phyloP scores from a whole-genome alignment of 1,284 basidiomycete genomes.

The Takashimella tepidaria region DNA sequence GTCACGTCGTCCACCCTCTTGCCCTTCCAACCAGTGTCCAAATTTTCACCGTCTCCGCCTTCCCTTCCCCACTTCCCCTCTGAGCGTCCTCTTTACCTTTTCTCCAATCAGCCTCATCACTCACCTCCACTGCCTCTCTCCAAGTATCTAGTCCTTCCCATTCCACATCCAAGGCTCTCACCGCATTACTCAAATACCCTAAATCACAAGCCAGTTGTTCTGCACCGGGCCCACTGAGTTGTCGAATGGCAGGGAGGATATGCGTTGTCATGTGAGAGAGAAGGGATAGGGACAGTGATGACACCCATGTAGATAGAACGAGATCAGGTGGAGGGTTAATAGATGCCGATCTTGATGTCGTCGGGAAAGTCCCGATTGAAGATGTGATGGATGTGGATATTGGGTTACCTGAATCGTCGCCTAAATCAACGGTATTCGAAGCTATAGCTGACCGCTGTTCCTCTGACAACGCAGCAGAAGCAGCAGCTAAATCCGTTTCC shows the following conservation, averaged over 20 bases:
- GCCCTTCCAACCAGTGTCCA: neutral
- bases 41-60: too few species aligned
- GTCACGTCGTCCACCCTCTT: neutral
- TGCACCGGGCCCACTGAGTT: constrained; percentile 61
- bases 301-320: constrained; percentile 82
- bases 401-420: neutral
- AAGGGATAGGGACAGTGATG: constrained; percentile 75
- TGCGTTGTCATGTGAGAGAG: constrained; percentile 63
- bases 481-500: constrained; percentile 47
- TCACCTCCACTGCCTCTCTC: constrained; percentile 61
- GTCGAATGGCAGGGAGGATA: constrained; percentile 59
- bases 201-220: constrained; percentile 84
- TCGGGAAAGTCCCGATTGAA: constrained; percentile 15
- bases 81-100: constrained; percentile 12
- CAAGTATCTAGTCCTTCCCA: constrained; percentile 66
- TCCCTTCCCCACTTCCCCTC: neutral
- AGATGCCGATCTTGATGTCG: constrained; percentile 47
- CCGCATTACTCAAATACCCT: constrained; percentile 82
- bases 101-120: constrained; percentile 52
- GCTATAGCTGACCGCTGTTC: constrained; percentile 22
- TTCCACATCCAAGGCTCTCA: constrained; percentile 84
- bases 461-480: constrained; percentile 27
- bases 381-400: neutral
- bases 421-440: constrained; percentile 1
- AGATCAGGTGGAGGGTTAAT: constrained; percentile 54